These are phyloP conservation scores for Mortierella sp. DNA, from an alignment of 371 early-diverging fungal genomes.

Conservation along the genomic window DNA sequence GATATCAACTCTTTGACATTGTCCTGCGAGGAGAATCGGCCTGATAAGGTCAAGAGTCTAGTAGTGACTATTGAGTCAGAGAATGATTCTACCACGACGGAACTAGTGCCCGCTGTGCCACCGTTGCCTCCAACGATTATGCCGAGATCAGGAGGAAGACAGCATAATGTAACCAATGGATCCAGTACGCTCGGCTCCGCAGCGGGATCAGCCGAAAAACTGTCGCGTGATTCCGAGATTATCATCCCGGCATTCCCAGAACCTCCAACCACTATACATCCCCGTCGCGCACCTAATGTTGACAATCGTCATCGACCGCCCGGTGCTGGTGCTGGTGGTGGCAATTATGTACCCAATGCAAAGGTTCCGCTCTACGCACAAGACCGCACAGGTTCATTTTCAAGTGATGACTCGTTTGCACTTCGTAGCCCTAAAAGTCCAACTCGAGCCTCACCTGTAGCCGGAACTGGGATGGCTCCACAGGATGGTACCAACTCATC, in stretches of 20 bases:
- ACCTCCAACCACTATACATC: constrained; percentile 43
- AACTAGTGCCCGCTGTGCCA: not conserved
- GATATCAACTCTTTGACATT: not conserved
- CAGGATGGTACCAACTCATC: constrained; percentile 13
- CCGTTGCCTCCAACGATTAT: too few species aligned
- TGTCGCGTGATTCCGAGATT: constrained; percentile 20
- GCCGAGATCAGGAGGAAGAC: too few species aligned
- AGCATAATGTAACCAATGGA: too few species aligned
- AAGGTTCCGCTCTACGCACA: constrained; percentile 13
- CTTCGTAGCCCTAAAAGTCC: not conserved
- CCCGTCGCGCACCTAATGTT: constrained; percentile 41
- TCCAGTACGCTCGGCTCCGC: too few species aligned
- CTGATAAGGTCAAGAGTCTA: constrained; percentile 19
- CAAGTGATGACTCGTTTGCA: constrained; percentile 19
- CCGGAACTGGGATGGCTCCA: constrained; percentile 14
- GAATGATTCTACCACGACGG: not conserved
- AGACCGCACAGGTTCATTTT: constrained; percentile 11
- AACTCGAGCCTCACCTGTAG: not conserved
- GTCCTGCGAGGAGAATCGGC: constrained; percentile 3
- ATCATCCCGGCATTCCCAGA: constrained; percentile 40
- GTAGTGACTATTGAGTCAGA: constrained; percentile 19
- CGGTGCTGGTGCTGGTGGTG: too few species aligned
- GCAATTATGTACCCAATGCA: too few species aligned
- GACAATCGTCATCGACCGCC: constrained; percentile 27
- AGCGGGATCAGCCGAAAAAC: not conserved